Evolutionary conservation across 345 rosid genomes (phyloP), one percentile per base, ranked within the genome.

Genomic region (Acer campestre): DNA sequence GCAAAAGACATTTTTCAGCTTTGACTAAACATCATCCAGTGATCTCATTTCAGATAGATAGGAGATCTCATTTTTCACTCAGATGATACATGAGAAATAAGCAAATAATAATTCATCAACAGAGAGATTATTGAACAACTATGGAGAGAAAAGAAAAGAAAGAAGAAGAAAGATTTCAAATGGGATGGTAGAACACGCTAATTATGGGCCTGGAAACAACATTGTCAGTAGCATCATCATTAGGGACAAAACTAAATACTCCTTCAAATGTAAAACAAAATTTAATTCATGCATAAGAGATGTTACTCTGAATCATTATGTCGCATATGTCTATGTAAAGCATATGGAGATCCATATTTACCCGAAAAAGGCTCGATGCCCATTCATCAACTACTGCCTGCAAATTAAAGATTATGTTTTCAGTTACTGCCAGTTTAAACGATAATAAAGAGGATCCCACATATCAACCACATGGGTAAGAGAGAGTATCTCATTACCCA

Each of bases 351-450:
- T 68, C 17, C 72, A 75, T 17, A 70, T 71, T 67, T 90, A 95
- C 98, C 96, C 88, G 92, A 70, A 95, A 93, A 74, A 95, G 95
- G 82, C 98, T 95, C 10, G 96, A 90, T 31, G 98, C 99, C 99
- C 98, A 95, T 77, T 95, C 98, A 79, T 95, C 98, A 86, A 90
- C 87, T 81, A 95, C 88, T 58, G 96, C 98, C 98, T 93, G 92
- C 85, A 86, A 73, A 83, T 75, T 62, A 48, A 79, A 78, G 65
- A 66, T 74, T 77, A 79, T 62, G 63, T 4, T 79, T 55, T 75
- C 72, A 70, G 74, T 82, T 59, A 73, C 44, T 55, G 73, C 55
- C 17, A 65, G 53, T n/a, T 65, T 20, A 55, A 62, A 16, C 46
- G n/a, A 63, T 51, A 59, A 59, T 4, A 40, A 51, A 75, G 51